Evolutionary conservation across 768 basidiomycete genomes (phyloP).

Genomic region (Hortiboletus campestris): DNA sequence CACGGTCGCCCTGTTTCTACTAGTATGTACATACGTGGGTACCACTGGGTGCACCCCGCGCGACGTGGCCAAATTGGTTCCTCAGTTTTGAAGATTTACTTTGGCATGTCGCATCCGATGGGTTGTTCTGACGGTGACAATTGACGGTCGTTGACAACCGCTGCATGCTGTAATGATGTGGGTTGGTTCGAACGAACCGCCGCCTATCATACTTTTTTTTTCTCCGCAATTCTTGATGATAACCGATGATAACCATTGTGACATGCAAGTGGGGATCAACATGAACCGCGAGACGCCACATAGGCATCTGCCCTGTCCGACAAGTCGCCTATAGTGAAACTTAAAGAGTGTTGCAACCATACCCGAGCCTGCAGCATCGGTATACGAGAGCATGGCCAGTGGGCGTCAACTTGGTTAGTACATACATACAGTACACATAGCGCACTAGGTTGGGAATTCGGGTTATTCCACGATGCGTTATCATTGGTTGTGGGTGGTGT

Average conservation of each 20-base stretch:
- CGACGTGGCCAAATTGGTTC: not conserved
- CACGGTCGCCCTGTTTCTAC: not conserved
- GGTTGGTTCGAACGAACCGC: not conserved
- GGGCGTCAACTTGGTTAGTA: not conserved
- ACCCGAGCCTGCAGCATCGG: not conserved
- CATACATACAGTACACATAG: not conserved
- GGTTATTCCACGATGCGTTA: too few relatives aligned
- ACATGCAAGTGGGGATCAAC: too few relatives aligned
- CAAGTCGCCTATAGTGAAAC: not conserved
- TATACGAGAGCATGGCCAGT: not conserved
- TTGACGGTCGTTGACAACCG: not conserved
- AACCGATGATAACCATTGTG: not conserved
- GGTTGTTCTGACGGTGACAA: not conserved
- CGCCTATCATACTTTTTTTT: not conserved
- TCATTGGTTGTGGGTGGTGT: too few relatives aligned
- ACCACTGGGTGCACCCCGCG: constrained; percentile 1
- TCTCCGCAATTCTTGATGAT: not conserved
- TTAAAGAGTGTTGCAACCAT: too few relatives aligned
- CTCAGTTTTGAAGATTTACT: not conserved
- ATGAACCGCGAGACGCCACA: not conserved
- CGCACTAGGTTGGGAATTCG: too few relatives aligned
- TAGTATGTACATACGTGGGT: too few relatives aligned
- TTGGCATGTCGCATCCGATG: not conserved
- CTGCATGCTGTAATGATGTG: not conserved
- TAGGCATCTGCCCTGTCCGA: not conserved